Percentiles rank a stretch among this genome's conserved stretches.
phyloP scores from a whole-genome alignment of 768 basidiomycete species.

The Rhizopogon vinicolor region DNA sequence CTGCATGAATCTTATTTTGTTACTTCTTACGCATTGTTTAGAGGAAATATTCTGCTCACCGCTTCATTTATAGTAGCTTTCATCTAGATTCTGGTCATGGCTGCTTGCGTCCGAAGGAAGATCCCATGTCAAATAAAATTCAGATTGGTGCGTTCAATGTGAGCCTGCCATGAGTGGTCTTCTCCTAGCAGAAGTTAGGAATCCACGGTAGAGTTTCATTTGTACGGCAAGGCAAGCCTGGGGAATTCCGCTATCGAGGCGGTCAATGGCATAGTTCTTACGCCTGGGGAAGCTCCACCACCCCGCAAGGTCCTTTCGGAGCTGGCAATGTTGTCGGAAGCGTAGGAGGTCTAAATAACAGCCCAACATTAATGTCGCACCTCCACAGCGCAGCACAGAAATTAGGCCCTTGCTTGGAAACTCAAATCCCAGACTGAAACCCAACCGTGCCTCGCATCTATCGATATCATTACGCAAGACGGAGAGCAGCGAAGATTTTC shows the following conservation, averaged over 20 bases:
- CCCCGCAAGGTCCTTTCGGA: constrained; percentile 4
- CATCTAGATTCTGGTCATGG: not conserved
- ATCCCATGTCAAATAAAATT: not conserved
- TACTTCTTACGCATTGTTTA: not conserved
- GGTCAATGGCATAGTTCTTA: constrained; percentile 36
- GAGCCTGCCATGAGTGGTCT: constrained; percentile 39
- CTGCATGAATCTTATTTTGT: not conserved
- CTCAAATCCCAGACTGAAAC: constrained; percentile 48
- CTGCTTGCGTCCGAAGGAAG: not conserved
- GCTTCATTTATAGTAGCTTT: not conserved
- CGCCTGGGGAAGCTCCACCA: constrained; percentile 22
- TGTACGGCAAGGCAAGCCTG: constrained; percentile 24
- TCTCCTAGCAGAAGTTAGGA: constrained; percentile 36
- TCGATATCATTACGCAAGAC: constrained; percentile 6
- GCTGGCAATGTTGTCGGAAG: not conserved
- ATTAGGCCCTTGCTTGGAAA: constrained; percentile 63
- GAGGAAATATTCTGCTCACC: not conserved
- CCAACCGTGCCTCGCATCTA: constrained; percentile 31
- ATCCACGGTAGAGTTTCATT: constrained; percentile 40
- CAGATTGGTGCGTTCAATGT: too few relatives aligned
- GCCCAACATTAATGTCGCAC: constrained; percentile 48
- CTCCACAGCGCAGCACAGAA: constrained; percentile 49
- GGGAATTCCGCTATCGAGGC: constrained; percentile 33
- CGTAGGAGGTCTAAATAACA: constrained; percentile 32
- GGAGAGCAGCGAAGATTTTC: constrained; percentile 4